Conservation (phyloP, 2,329 filamentous ascomycete species). For the Gnomoniopsis sp. region DNA sequence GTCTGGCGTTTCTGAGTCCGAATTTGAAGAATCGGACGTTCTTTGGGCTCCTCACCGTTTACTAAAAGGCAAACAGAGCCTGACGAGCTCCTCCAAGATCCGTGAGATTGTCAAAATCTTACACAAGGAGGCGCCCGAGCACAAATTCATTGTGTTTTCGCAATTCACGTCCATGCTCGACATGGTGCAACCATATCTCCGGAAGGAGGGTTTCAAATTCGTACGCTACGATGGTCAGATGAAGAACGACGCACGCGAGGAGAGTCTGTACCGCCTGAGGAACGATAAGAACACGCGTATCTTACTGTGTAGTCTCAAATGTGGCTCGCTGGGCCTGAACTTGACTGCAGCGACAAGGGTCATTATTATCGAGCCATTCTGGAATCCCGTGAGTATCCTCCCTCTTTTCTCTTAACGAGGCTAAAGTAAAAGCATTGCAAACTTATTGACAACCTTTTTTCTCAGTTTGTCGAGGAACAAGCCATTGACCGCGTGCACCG, state of each 20-base stretch:
- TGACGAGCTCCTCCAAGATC: conserved; percentile 84
- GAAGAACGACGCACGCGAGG: conserved; percentile 89
- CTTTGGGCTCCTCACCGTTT: background rate
- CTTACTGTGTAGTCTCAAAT: conserved; percentile 89
- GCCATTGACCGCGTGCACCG: conserved; percentile 97
- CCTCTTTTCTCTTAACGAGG: background rate
- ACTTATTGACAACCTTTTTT: too few species aligned
- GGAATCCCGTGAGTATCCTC: conserved; percentile 72
- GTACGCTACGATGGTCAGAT: conserved; percentile 94
- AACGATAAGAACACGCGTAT: conserved; percentile 74
- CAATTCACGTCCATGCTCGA: conserved; percentile 99
- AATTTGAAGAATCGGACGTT: conserved; percentile 28
- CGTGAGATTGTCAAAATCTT: conserved; percentile 79
- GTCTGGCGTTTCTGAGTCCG: conserved; percentile 37
- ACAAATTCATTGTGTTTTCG: conserved; percentile 98
- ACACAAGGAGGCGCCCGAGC: conserved; percentile 69
- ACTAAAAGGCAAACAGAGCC: conserved; percentile 27
- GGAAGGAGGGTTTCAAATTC: conserved; percentile 69
- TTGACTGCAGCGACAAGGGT: conserved; percentile 90
- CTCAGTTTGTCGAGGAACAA: conserved; percentile 92
- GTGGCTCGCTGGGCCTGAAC: conserved; percentile 89
- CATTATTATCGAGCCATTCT: conserved; percentile 95
- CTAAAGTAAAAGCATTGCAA: conserved; percentile 17
- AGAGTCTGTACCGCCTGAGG: conserved; percentile 73
- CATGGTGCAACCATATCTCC: conserved; percentile 88